phyloP scores from a whole-genome alignment of 805 yeast genomes.

The Starmerella vaccinii region DNA sequence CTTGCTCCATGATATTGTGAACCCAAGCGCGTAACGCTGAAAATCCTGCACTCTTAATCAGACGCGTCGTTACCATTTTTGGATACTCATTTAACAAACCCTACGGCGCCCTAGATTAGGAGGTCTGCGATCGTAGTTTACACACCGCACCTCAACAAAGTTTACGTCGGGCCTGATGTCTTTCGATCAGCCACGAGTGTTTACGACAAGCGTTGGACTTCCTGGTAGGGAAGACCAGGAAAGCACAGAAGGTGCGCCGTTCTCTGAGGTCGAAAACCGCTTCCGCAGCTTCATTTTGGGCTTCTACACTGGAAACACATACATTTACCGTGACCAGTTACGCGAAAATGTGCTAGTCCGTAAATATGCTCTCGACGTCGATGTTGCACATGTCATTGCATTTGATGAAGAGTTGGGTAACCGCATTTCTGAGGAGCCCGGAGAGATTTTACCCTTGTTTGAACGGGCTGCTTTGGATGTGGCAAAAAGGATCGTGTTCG shows the following conservation, averaged over 20 bases:
- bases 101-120: slow-evolving; percentile 1
- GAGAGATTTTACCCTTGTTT: slow-evolving; percentile 75
- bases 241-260: slow-evolving; percentile 34
- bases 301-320: slow-evolving; percentile 72
- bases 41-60: neutral
- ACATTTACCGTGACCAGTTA: slow-evolving; percentile 75
- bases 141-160: neutral
- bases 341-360: slow-evolving; percentile 75
- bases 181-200: slow-evolving; percentile 33
- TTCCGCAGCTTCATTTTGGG: slow-evolving; percentile 76
- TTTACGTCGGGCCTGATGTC: slow-evolving; percentile 32
- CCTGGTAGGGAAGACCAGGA: slow-evolving; percentile 55
- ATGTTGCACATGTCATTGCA: slow-evolving; percentile 73
- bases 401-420: slow-evolving; percentile 85
- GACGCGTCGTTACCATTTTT: slow-evolving; percentile 4
- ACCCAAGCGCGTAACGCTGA: neutral
- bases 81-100: slow-evolving; percentile 3
- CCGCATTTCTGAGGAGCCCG: slow-evolving; percentile 72
- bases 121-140: neutral
- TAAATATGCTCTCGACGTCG: slow-evolving; percentile 60
- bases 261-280: slow-evolving; percentile 29
- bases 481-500: slow-evolving; percentile 52
- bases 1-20: neutral
- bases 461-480: slow-evolving; percentile 52
- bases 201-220: slow-evolving; percentile 56